Conservation (phyloP, 257 asterid species). For the Solanum verrucosum region DNA sequence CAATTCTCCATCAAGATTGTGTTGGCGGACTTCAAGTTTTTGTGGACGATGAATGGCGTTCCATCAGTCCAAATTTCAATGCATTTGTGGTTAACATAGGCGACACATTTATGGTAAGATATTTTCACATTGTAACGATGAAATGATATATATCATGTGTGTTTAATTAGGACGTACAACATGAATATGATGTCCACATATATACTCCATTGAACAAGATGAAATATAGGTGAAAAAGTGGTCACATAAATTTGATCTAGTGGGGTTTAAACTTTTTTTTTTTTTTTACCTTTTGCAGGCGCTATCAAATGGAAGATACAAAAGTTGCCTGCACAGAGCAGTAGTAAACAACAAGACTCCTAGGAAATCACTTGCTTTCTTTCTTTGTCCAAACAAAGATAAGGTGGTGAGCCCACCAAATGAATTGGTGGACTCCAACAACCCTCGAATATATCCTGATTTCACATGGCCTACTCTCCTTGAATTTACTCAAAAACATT, state of each 20-base stretch:
- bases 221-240: background rate
- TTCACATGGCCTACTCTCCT: conserved; percentile 66
- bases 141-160: background rate
- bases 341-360: conserved; percentile 74
- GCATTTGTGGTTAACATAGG: conserved; percentile 93
- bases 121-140: background rate
- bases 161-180: background rate
- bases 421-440: conserved; percentile 60
- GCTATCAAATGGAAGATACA: conserved; percentile 77
- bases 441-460: conserved; percentile 75
- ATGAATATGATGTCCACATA: background rate
- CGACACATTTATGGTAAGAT: conserved; percentile 83
- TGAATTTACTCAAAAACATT: conserved; percentile 84
- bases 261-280: background rate
- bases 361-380: conserved; percentile 86
- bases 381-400: conserved; percentile 75
- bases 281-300: conserved; percentile 40
- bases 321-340: conserved; percentile 88
- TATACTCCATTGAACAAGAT: background rate
- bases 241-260: background rate
- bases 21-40: conserved; percentile 83
- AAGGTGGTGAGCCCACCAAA: conserved; percentile 80
- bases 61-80: conserved; percentile 42
- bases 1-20: conserved; percentile 87
- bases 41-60: conserved; percentile 66